These are phyloP conservation scores for Amanita jacksonii DNA, from an alignment of 768 basidiomycete species.

Conservation along the genomic window DNA sequence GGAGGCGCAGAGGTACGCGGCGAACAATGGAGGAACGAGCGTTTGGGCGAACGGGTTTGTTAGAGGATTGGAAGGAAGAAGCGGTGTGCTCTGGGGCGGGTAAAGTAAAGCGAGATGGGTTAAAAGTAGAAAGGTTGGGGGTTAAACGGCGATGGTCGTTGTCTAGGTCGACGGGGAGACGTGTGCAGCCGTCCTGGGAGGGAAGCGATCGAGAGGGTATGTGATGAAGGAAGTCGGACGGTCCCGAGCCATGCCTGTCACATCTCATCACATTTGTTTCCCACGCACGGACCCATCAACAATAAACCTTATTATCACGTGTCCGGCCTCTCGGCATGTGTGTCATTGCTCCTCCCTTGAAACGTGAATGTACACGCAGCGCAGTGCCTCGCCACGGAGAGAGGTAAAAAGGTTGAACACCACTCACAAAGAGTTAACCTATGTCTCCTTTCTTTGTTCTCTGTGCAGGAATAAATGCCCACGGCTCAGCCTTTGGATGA, in stretches of 20 bases:
- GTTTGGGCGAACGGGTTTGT: constrained; percentile 4
- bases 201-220: constrained; percentile 37
- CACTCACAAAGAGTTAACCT: constrained; percentile 2
- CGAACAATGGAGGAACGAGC: neutral
- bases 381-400: neutral
- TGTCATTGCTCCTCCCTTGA: too few relatives aligned
- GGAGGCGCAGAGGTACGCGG: constrained; percentile 10
- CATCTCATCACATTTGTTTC: constrained; percentile 28
- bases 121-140: constrained; percentile 8
- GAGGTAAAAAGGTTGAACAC: neutral
- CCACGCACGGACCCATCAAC: constrained; percentile 42
- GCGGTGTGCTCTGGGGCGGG: constrained; percentile 12
- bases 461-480: neutral
- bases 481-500: too few relatives aligned
- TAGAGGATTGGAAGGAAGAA: constrained; percentile 10
- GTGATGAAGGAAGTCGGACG: constrained; percentile 39
- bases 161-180: constrained; percentile 18
- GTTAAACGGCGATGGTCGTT: constrained; percentile 14
- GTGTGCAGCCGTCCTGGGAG: constrained; percentile 20
- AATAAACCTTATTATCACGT: constrained; percentile 26
- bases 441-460: neutral
- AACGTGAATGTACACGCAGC: neutral
- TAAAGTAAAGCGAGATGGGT: constrained; percentile 12
- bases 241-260: constrained; percentile 36
- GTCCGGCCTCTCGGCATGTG: constrained; percentile 14